Percentiles rank a stretch among this genome's conserved stretches.
Evolutionary conservation across 176 grass and related monocot species (phyloP).

Genomic region (Ensete glaucum): DNA sequence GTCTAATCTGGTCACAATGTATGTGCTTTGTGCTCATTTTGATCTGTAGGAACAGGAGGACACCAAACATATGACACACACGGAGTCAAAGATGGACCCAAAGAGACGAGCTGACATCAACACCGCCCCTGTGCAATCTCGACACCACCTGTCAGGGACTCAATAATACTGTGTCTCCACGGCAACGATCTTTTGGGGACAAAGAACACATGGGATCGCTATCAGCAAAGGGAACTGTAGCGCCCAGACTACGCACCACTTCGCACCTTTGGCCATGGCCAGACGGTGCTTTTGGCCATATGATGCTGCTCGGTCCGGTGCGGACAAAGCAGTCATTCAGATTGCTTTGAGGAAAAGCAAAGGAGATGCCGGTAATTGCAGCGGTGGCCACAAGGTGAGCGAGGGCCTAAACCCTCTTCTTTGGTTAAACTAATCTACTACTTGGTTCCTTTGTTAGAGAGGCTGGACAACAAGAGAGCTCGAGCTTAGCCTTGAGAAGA

Average conservation of each 20-base stretch:
- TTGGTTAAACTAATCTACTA: not conserved
- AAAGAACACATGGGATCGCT: too few relatives aligned
- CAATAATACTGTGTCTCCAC: not conserved
- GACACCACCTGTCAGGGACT: not conserved
- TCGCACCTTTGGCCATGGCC: not conserved
- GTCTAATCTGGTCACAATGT: not conserved
- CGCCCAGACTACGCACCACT: not conserved
- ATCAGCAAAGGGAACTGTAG: too few relatives aligned
- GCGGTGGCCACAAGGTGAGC: not conserved
- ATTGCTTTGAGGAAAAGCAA: not conserved
- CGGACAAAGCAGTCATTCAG: conserved; percentile 9
- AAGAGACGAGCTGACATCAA: not conserved
- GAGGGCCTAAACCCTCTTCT: not conserved
- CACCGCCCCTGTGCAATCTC: not conserved
- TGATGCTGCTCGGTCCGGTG: not conserved
- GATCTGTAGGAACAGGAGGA: too few relatives aligned
- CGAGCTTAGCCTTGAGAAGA: not conserved
- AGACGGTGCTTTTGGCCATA: not conserved
- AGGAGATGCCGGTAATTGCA: not conserved
- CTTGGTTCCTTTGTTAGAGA: not conserved
- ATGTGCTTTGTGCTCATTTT: not conserved
- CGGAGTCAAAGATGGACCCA: not conserved
- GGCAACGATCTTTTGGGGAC: too few relatives aligned
- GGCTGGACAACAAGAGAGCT: conserved; percentile 6
- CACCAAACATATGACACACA: not conserved